Percentiles rank a stretch among this genome's conserved stretches.
These are phyloP conservation scores for Lizanozyma gosingica DNA, from an alignment of 1,139 yeast species.

Conservation along the genomic window DNA sequence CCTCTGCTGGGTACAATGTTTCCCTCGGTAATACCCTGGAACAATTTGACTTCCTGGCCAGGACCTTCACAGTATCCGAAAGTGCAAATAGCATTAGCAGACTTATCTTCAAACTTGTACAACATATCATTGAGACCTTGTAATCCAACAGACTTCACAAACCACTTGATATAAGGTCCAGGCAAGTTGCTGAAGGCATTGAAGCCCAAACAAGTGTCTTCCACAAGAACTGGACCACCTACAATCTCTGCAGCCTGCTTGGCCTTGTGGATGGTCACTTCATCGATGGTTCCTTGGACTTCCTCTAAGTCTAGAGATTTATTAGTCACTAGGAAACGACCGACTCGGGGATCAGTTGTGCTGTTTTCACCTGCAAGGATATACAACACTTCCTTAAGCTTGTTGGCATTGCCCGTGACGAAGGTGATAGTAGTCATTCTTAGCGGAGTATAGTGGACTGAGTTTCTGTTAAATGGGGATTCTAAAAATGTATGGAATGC, in stretches of 20 bases:
- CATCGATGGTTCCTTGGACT: constrained; percentile 79
- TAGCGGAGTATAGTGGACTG: too few species aligned
- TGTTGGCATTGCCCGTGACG: constrained; percentile 85
- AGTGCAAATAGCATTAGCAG: constrained; percentile 85
- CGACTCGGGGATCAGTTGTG: constrained; percentile 13
- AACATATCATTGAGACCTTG: constrained; percentile 71
- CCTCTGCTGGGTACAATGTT: constrained; percentile 71
- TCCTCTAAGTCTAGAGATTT: constrained; percentile 74
- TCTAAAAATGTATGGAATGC: too few species aligned
- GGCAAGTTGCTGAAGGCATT: constrained; percentile 75
- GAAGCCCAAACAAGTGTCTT: constrained; percentile 88
- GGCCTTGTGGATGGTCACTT: constrained; percentile 78
- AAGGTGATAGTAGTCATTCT: constrained; percentile 39
- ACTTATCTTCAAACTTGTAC: constrained; percentile 70
- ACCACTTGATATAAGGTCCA: constrained; percentile 93
- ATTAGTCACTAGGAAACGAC: constrained; percentile 41
- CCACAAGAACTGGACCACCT: constrained; percentile 79
- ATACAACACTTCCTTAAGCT: constrained; percentile 73
- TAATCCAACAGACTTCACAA: constrained; percentile 62
- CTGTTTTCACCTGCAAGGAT: constrained; percentile 41
- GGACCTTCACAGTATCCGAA: constrained; percentile 89
- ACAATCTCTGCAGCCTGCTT: constrained; percentile 56
- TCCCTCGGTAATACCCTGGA: constrained; percentile 84
- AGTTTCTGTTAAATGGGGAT: too few species aligned
- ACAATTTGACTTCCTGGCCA: constrained; percentile 56